A percentile compares a stretch with the other conserved stretches of the same genome.
Evolutionary conservation across 1,139 yeast genomes (phyloP).

Genomic region (Kodamaea sp.): DNA sequence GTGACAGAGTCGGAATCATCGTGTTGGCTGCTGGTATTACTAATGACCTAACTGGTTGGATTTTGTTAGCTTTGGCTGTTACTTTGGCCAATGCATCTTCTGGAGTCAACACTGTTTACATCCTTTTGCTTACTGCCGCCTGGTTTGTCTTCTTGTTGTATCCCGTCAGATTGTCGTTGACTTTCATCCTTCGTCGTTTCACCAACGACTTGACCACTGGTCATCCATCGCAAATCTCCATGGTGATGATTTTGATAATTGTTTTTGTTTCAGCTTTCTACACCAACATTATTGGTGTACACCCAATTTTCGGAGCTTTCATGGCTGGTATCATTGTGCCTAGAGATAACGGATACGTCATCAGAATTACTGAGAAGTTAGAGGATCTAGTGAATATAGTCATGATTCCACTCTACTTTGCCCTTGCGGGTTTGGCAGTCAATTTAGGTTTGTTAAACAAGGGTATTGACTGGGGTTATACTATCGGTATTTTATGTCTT

Average conservation of each 20-base stretch:
- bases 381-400: slow-evolving; percentile 74
- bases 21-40: slow-evolving; percentile 80
- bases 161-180: slow-evolving; percentile 55
- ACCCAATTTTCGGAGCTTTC: slow-evolving; percentile 81
- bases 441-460: slow-evolving; percentile 61
- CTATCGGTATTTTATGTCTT: slow-evolving; percentile 60
- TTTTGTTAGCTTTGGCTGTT: slow-evolving; percentile 69
- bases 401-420: slow-evolving; percentile 75
- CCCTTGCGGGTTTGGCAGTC: slow-evolving; percentile 72
- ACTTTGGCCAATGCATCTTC: slow-evolving; percentile 73
- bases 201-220: slow-evolving; percentile 56
- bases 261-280: slow-evolving; percentile 70
- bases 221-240: slow-evolving; percentile 63
- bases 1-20: slow-evolving; percentile 75
- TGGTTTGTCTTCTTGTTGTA: slow-evolving; percentile 63
- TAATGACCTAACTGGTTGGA: slow-evolving; percentile 83
- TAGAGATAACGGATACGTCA: slow-evolving; percentile 70
- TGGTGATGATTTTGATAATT: slow-evolving; percentile 53
- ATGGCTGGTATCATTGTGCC: slow-evolving; percentile 78
- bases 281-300: slow-evolving; percentile 81
- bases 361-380: slow-evolving; percentile 67
- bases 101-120: slow-evolving; percentile 68
- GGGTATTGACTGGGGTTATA: slow-evolving; percentile 78
- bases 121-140: slow-evolving; percentile 61
- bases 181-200: slow-evolving; percentile 41